A percentile compares a stretch with the other conserved stretches of the same genome.
These are phyloP conservation scores for Pistacia atlantica DNA, from an alignment of 345 rosid genomes.

Conservation along the genomic window DNA sequence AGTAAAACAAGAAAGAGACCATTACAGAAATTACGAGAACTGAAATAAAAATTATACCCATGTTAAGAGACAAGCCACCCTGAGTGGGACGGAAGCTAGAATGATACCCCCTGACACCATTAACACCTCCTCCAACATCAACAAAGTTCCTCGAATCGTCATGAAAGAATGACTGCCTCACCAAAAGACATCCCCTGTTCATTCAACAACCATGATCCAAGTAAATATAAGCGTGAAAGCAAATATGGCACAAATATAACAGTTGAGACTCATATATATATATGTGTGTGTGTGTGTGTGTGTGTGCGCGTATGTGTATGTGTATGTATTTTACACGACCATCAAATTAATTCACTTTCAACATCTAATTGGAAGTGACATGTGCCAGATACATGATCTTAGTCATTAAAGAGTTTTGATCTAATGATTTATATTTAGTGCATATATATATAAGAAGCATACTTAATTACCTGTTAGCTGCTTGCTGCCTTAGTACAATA, in stretches of 20 bases:
- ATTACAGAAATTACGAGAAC: constrained; percentile 11
- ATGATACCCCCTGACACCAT: constrained; percentile 72
- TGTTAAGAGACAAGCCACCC: constrained; percentile 81
- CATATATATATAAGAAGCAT: background rate
- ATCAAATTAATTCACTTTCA: too few relatives aligned
- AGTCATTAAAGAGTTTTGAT: too few relatives aligned
- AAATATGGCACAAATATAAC: background rate
- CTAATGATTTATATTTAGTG: too few relatives aligned
- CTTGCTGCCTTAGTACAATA: constrained; percentile 79
- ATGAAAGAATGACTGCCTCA: constrained; percentile 81
- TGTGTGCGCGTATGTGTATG: too few relatives aligned
- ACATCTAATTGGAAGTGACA: too few relatives aligned
- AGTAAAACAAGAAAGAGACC: background rate
- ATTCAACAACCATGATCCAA: constrained; percentile 23
- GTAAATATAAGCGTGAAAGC: constrained; percentile 13
- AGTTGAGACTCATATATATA: too few relatives aligned
- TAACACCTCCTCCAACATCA: constrained; percentile 75
- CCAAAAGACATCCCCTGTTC: constrained; percentile 82
- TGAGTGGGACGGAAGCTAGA: constrained; percentile 88
- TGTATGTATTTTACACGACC: too few relatives aligned
- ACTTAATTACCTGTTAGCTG: constrained; percentile 57
- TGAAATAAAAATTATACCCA: constrained; percentile 46
- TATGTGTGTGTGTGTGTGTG: too few relatives aligned
- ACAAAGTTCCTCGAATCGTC: constrained; percentile 43
- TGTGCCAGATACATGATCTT: too few relatives aligned